Base-by-base conservation (phyloP, 1,284 basidiomycete species). In the Athelia psychrophila region DNA sequence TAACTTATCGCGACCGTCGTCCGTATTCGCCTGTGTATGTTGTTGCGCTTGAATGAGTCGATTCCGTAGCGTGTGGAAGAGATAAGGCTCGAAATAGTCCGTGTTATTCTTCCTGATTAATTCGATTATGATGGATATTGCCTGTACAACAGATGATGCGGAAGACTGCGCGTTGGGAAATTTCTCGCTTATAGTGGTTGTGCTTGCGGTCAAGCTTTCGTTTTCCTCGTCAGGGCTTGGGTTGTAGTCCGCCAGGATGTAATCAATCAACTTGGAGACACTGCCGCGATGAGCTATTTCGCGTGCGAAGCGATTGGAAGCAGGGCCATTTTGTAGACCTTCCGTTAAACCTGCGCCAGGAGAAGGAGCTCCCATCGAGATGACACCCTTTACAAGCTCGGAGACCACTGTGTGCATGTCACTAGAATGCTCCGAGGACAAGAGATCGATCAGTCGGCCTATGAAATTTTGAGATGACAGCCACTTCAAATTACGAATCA, bases 101-200 rank as follows among this genome's bases (percentile, higher is more conserved):
- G 95, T 96, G 70, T 99, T 99, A 72, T 99, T 99, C 69, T 98
- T 95, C 51, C 97, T 84, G 60, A 99, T 98, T 35, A 99, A 81
- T 68, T 99, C 97, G 61, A 98, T 91, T 57, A 98, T 80, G 61
- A 99, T 85, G 48, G 90, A 89, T 59, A 96, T 91, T 23, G 93
- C 89, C 55, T 94, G 87, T 27, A 91, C 81, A 44, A 98, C 83
- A 0, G 94, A 94, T 4, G 95, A 98, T 1, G 87, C 85, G n/a
- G 85, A 82, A 1, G 87, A 88, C 52, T 91, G 87, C 16, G 83
- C 72, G 24, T 83, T 86, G 0, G 90, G 88, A n/a, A 81, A 65
- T 2, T 52, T 55, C 44, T 65, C 65, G 22, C 61, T 40, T 5
- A 30, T 30, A 48, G 50, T 44, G 13, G 53, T 35, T 6, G 38